Evolutionary conservation across 1,139 yeast genomes (phyloP), one percentile per base, ranked within the genome.

Genomic region (Candida buenavistaensis): DNA sequence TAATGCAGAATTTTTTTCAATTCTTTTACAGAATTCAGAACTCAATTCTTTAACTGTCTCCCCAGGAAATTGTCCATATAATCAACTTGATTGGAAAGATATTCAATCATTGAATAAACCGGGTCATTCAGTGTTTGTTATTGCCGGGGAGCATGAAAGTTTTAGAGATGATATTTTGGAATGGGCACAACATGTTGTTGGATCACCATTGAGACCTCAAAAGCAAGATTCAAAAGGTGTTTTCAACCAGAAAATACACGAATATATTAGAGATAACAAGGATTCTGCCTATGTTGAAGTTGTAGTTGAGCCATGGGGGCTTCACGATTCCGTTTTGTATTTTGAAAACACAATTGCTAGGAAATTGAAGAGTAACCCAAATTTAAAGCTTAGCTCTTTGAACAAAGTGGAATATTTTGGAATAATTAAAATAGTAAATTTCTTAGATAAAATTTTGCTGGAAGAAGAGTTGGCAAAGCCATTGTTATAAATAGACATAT

Each of bases 291-390:
- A 52, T 38, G 38, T 48, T 26, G 28, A 40, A 22, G 44, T 59
- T 3, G 59, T 49, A 38, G 54, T 68, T 22, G 75, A 69, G 43
- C 76, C 75, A 1, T 60, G 63, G 64, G 76, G 76, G 3, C 52
- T 68, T 14, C 76, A 70, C 45, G 76, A 68, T 45, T 41, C 66
- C 0, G 34, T 48, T 19, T 56, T 68, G 27, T 59, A 62, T 40
- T 54, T 64, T 36, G 75, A 69, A 40, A 52, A 57, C 46, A 41
- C 17, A 24, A 33, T 53, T 8, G 24, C 54, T n/a, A 26, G 33
- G 3, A 33, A 48, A 28, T 28, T 49, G 9, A 38, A 38, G 28
- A 12, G 35, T 12, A 36, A 38, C 15, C 38, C 40, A 36, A 41
- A 33, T 5, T 33, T 33, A 24, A 36, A 30, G 4, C 27, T 50